Base-by-base conservation (phyloP, 169 alveolate genomes). In the Plasmodium vivax region DNA sequence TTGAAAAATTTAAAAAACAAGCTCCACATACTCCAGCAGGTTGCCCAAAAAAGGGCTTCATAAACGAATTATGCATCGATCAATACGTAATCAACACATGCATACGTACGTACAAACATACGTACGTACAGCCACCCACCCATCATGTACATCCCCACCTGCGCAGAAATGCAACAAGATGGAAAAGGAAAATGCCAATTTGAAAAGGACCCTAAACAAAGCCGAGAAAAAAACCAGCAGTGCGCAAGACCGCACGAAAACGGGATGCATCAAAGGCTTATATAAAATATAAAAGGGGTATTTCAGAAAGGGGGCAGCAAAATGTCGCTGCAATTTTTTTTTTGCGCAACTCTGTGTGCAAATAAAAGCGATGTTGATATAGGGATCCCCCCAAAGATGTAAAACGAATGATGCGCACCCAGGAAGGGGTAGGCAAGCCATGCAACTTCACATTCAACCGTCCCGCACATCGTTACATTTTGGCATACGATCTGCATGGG, bases 281-380 rank as follows among this genome's bases (percentile, higher is more conserved):
- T 88, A 88, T 80, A 74, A 88, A 88, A 88, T 88, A 79, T 88
- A 88, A 83, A 56, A 32, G 72, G 14, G 56, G 12, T 27, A 34
- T 27, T 68, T 68, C 77, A 68, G 38, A 68, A 30, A 62, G 36
- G 30, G 30, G 77, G 43, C 62, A 14, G 41, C 77, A 68, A 27
- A 68, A 19, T 68, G 38, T 19, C 77, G 38, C 43, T 68, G 77
- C 62, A 3, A 51, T 71, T 72, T 32, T 72, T 77, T 77, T 77
- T 79, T 14, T 36, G 16, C 54, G 16, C 54, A 51, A 51, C 2
- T 51, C 62, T 12, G 62, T 51, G 62, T 51, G 62, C 62, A 51
- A 51, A 51, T 51, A 51, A 14, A 51, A 3, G 62, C 3, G 27
- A 51, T 51, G 62, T 14, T 51, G 27, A 51, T 8, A 19, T 14